Conservation (phyloP, 805 yeast genomes). For the Wickerhamiella azymoides region DNA sequence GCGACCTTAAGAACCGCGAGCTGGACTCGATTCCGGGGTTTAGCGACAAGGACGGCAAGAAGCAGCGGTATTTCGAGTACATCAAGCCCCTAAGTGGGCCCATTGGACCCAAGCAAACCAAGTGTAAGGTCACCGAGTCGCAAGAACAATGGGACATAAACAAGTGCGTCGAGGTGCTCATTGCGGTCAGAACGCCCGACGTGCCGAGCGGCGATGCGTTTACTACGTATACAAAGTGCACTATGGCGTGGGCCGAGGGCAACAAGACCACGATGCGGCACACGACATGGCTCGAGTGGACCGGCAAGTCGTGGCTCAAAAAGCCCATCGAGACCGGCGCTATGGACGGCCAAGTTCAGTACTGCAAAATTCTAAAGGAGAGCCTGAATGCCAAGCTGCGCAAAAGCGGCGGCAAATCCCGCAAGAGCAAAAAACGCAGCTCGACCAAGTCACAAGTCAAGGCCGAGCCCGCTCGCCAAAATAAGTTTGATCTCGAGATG, state of each 20-base stretch:
- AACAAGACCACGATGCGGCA: constrained; percentile 56
- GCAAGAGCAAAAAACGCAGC: constrained; percentile 9
- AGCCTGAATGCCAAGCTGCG: constrained; percentile 25
- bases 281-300: constrained; percentile 65
- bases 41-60: constrained; percentile 19
- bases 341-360: constrained; percentile 59
- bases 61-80: constrained; percentile 42
- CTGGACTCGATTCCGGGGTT: constrained; percentile 18
- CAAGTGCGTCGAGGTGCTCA: constrained; percentile 43
- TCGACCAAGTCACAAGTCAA: too few relatives aligned
- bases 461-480: constrained; percentile 13
- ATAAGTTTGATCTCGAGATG: background rate
- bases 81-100: constrained; percentile 63
- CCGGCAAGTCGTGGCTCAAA: constrained; percentile 84
- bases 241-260: constrained; percentile 58
- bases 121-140: constrained; percentile 53
- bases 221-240: constrained; percentile 55
- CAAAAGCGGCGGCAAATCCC: constrained; percentile 11
- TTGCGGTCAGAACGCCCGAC: constrained; percentile 69
- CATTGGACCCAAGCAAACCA: constrained; percentile 88
- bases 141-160: constrained; percentile 42
- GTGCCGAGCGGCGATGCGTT: constrained; percentile 88
- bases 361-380: constrained; percentile 37
- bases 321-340: constrained; percentile 79
- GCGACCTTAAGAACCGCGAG: constrained; percentile 24